Percentiles rank a stretch among this genome's conserved stretches.
These are phyloP conservation scores for Trichosporon asahii DNA, from an alignment of 1,284 basidiomycete genomes.

Conservation along the genomic window DNA sequence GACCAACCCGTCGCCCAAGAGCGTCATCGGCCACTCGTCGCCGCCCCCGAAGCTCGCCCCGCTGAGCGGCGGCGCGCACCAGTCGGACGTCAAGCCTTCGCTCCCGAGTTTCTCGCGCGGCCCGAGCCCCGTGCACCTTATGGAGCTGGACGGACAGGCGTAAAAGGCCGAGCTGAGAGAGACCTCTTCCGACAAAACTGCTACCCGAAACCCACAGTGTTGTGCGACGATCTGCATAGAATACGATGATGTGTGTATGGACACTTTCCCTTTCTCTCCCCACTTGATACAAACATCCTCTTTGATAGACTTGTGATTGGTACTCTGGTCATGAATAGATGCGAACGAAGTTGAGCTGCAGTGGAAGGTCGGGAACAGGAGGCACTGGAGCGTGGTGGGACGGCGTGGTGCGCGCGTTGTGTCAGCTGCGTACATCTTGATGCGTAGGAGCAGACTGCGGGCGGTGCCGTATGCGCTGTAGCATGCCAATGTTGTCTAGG, in stretches of 20 bases:
- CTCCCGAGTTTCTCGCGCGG: conserved; percentile 25
- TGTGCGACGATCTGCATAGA: conserved; percentile 8
- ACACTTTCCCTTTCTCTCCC: conserved; percentile 3
- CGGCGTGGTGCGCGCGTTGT: too few species aligned
- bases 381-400: not conserved
- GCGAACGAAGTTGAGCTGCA: conserved; percentile 9
- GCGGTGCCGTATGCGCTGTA: too few species aligned
- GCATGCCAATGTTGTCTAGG: too few species aligned
- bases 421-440: too few species aligned
- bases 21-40: conserved; percentile 26
- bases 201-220: not conserved
- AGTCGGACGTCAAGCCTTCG: conserved; percentile 21
- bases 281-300: conserved; percentile 1
- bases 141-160: conserved; percentile 29
- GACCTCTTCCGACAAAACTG: not conserved
- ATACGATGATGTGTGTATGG: conserved; percentile 1
- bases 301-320: conserved; percentile 16
- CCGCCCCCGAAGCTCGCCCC: conserved; percentile 39
- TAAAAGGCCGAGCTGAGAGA: conserved; percentile 9
- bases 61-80: conserved; percentile 27
- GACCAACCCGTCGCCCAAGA: conserved; percentile 31
- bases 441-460: too few species aligned
- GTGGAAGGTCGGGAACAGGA: not conserved
- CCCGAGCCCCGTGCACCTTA: conserved; percentile 25
- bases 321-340: conserved; percentile 17